Conservation (phyloP, 2,329 filamentous ascomycete species). For the Neocatenulostroma microsporum region DNA sequence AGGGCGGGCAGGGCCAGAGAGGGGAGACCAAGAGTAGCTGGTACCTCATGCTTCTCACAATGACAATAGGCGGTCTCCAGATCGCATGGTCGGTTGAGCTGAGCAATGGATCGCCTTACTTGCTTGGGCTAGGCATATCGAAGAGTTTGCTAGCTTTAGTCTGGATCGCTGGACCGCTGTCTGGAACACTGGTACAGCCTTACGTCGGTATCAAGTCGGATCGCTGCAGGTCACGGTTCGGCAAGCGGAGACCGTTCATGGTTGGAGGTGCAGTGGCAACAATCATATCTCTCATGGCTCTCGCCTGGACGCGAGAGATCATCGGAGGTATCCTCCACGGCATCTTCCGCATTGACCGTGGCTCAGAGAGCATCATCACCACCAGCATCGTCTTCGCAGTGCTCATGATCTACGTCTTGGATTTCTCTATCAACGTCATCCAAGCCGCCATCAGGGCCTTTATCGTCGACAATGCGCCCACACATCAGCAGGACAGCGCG, state of each 20-base stretch:
- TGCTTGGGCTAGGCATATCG: constrained; percentile 46
- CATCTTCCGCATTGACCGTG: constrained; percentile 62
- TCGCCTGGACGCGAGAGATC: constrained; percentile 46
- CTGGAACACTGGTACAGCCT: constrained; percentile 47
- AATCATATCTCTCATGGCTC: constrained; percentile 41
- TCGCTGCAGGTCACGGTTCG: constrained; percentile 41
- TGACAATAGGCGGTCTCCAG: constrained; percentile 80
- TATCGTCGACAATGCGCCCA: constrained; percentile 85
- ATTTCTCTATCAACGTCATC: constrained; percentile 93
- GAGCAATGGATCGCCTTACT: constrained; percentile 71
- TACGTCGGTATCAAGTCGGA: constrained; percentile 49
- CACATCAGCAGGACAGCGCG: constrained; percentile 86
- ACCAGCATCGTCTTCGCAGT: constrained; percentile 72
- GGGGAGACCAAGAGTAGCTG: constrained; percentile 63
- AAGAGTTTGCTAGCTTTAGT: constrained; percentile 46
- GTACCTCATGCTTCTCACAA: constrained; percentile 79
- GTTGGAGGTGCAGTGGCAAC: constrained; percentile 43
- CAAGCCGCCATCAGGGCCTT: constrained; percentile 88
- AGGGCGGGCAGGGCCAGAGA: too few species aligned
- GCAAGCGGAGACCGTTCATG: constrained; percentile 47
- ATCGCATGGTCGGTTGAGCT: constrained; percentile 94
- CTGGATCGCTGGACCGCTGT: constrained; percentile 51
- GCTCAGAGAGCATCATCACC: constrained; percentile 56
- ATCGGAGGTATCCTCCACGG: constrained; percentile 56
- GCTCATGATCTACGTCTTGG: constrained; percentile 77